Conservation (phyloP, 1,139 yeast species). For the Debaryomyces nepalensis region DNA sequence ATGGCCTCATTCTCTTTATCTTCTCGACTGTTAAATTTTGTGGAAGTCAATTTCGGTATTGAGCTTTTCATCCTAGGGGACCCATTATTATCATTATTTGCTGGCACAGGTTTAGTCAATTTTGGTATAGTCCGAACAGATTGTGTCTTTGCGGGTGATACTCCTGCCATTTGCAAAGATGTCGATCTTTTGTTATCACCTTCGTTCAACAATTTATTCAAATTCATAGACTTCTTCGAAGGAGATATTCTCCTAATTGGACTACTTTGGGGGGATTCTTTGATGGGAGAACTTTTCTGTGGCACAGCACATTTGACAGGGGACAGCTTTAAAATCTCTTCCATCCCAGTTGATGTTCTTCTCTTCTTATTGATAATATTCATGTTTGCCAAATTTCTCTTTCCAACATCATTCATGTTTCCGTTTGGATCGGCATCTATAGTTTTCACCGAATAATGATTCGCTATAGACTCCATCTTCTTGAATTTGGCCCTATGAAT, state of each 20-base stretch:
- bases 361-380: constrained; percentile 34
- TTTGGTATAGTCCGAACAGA: constrained; percentile 2
- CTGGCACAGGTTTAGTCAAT: constrained; percentile 14
- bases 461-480: constrained; percentile 48
- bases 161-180: constrained; percentile 44
- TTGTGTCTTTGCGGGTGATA: constrained; percentile 14
- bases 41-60: constrained; percentile 21
- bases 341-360: constrained; percentile 37
- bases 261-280: constrained; percentile 20
- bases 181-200: constrained; percentile 29
- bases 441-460: constrained; percentile 39
- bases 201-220: constrained; percentile 36
- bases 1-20: constrained; percentile 12
- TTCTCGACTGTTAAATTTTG: constrained; percentile 20
- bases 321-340: constrained; percentile 7
- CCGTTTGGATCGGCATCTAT: background rate
- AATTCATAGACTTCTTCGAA: constrained; percentile 45
- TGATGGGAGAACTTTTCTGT: constrained; percentile 12
- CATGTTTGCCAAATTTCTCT: constrained; percentile 15
- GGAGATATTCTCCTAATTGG: constrained; percentile 40
- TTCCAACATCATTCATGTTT: constrained; percentile 16
- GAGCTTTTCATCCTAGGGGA: constrained; percentile 22
- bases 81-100: constrained; percentile 18
- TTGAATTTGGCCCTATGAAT: constrained; percentile 40
- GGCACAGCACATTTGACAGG: constrained; percentile 4